Conservation (phyloP, 371 early-diverging fungal genomes). For the Nosema muscidifuracis region DNA sequence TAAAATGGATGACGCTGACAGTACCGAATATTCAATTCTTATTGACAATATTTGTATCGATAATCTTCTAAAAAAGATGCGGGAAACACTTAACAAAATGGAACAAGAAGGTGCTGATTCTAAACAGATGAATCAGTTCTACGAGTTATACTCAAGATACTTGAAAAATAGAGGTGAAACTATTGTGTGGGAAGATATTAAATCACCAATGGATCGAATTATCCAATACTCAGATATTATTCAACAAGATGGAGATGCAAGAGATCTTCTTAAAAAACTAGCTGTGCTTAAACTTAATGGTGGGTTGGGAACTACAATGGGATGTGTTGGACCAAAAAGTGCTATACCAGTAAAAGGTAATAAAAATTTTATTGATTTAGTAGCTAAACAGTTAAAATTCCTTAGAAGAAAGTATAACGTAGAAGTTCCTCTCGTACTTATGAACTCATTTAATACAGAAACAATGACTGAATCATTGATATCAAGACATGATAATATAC, state of each 20-base stretch:
- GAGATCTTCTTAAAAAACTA: slow-evolving; percentile 70
- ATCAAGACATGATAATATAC: slow-evolving; percentile 81
- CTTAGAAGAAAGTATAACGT: slow-evolving; percentile 77
- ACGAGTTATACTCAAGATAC: slow-evolving; percentile 55
- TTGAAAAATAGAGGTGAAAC: slow-evolving; percentile 50
- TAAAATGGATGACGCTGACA: neutral
- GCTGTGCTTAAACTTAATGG: slow-evolving; percentile 97
- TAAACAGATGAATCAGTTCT: slow-evolving; percentile 54
- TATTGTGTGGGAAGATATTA: slow-evolving; percentile 60
- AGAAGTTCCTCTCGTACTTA: slow-evolving; percentile 87
- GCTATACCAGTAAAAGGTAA: slow-evolving; percentile 94
- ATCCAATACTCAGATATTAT: slow-evolving; percentile 41
- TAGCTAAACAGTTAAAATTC: slow-evolving; percentile 92
- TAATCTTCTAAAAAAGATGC: slow-evolving; percentile 51
- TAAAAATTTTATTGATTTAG: slow-evolving; percentile 93
- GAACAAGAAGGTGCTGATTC: slow-evolving; percentile 38
- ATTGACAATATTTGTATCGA: slow-evolving; percentile 44
- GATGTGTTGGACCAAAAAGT: slow-evolving; percentile 93
- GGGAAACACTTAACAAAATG: slow-evolving; percentile 43
- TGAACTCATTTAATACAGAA: slow-evolving; percentile 99
- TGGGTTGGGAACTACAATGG: slow-evolving; percentile 98
- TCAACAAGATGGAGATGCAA: slow-evolving; percentile 8
- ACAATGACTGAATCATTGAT: slow-evolving; percentile 87
- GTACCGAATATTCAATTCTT: slow-evolving; percentile 8
- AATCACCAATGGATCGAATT: slow-evolving; percentile 57